phyloP scores from a whole-genome alignment of 805 yeast species.

The Cyberlindnera amylophila region DNA sequence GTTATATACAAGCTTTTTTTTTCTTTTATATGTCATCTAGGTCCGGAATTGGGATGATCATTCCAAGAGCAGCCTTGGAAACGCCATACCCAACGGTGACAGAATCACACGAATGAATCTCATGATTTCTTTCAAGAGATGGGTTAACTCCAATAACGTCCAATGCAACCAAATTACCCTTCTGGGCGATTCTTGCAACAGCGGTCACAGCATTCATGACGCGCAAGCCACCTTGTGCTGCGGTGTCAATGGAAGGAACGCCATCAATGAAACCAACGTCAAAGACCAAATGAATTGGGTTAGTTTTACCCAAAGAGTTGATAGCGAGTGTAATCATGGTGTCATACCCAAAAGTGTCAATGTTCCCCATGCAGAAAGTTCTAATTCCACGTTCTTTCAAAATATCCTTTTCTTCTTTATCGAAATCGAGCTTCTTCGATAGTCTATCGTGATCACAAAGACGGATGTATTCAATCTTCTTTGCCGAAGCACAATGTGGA shows the following conservation, averaged over 20 bases:
- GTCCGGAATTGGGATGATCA: no score
- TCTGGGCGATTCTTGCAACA: constrained; percentile 87
- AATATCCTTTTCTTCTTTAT: constrained; percentile 74
- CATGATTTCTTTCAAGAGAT: constrained; percentile 72
- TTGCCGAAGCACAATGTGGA: constrained; percentile 58
- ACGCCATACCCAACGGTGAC: constrained; percentile 86
- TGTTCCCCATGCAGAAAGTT: constrained; percentile 93
- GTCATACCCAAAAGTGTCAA: constrained; percentile 90
- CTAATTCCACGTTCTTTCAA: constrained; percentile 67
- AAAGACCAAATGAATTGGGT: constrained; percentile 84
- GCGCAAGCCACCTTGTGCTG: constrained; percentile 94
- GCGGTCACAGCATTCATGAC: constrained; percentile 90
- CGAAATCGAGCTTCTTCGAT: no score
- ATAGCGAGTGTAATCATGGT: constrained; percentile 90
- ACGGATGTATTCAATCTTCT: constrained; percentile 87
- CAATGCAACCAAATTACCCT: constrained; percentile 82
- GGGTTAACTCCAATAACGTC: constrained; percentile 97
- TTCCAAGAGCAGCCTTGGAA: constrained; percentile 93
- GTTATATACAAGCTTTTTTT: no score
- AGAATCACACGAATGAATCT: constrained; percentile 77
- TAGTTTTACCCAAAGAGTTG: constrained; percentile 57
- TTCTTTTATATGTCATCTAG: no score
- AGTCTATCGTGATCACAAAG: no score
- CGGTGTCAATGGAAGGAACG: constrained; percentile 97
- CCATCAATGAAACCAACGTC: constrained; percentile 97